phyloP scores from a whole-genome alignment of 2,329 filamentous ascomycete species.

The Tolypocladium amazonense region DNA sequence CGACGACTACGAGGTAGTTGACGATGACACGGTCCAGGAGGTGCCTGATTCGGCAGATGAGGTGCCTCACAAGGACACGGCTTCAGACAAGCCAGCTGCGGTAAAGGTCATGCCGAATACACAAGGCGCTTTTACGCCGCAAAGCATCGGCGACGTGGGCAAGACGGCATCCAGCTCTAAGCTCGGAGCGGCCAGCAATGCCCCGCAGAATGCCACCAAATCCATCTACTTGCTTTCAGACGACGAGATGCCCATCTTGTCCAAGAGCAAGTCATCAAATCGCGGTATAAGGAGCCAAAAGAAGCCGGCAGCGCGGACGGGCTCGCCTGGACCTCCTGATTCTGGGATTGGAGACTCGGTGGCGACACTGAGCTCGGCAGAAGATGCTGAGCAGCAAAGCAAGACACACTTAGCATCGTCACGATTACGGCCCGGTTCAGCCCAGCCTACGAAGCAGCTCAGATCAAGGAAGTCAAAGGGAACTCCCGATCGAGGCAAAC shows the following conservation, averaged over 20 bases:
- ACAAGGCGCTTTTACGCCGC: conserved; percentile 12
- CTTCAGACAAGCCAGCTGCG: background rate
- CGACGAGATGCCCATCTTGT: conserved; percentile 22
- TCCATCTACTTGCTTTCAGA: conserved; percentile 20
- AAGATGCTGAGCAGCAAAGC: background rate
- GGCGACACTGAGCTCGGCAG: background rate
- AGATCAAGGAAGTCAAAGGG: background rate
- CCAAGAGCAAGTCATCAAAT: conserved; percentile 2
- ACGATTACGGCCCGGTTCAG: background rate
- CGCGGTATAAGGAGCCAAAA: background rate
- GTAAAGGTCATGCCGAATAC: conserved; percentile 15
- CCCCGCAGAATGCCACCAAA: background rate
- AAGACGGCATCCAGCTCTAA: background rate
- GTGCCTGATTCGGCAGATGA: background rate
- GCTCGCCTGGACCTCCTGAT: background rate
- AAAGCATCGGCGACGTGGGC: background rate
- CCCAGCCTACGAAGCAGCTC: background rate
- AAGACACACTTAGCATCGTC: background rate
- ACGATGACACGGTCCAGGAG: background rate
- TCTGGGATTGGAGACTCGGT: background rate
- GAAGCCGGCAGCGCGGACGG: background rate
- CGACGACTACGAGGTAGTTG: conserved; percentile 5
- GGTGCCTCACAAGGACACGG: background rate
- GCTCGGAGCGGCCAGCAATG: background rate
- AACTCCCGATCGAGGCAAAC: too few species aligned